phyloP scores from a whole-genome alignment of 2,329 filamentous ascomycete species.

The Whalleya microplaca region DNA sequence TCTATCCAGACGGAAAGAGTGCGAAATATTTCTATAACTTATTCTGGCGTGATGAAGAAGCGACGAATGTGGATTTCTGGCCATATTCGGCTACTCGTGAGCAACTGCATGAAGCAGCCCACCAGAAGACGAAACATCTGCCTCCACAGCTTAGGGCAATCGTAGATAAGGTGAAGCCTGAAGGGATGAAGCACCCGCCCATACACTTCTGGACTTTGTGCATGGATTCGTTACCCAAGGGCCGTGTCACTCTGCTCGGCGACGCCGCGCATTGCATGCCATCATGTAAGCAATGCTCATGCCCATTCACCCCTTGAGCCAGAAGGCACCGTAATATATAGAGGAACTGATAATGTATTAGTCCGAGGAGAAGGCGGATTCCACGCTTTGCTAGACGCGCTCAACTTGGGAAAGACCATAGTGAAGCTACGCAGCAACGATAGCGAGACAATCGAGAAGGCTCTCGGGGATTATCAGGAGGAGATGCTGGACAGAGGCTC shows the following conservation, averaged over 20 bases:
- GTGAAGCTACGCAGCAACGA: constrained; percentile 21
- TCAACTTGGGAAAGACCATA: constrained; percentile 33
- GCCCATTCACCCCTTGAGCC: not conserved
- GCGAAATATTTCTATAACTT: constrained; percentile 28
- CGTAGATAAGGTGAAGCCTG: constrained; percentile 19
- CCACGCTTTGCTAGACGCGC: constrained; percentile 54
- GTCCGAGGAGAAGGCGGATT: constrained; percentile 31
- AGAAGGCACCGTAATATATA: not conserved
- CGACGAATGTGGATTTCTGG: constrained; percentile 70
- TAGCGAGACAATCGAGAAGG: constrained; percentile 15
- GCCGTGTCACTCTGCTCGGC: constrained; percentile 28
- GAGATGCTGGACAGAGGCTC: constrained; percentile 36
- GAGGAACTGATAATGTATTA: constrained; percentile 4
- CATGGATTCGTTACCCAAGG: constrained; percentile 28
- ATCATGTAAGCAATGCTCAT: constrained; percentile 19
- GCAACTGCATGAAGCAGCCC: constrained; percentile 56
- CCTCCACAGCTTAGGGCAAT: constrained; percentile 23
- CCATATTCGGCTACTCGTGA: constrained; percentile 57
- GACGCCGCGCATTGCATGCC: constrained; percentile 33
- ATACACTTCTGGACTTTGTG: constrained; percentile 24
- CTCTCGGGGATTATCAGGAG: constrained; percentile 34
- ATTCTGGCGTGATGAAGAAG: constrained; percentile 29
- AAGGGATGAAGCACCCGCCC: constrained; percentile 16
- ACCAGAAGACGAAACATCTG: constrained; percentile 25
- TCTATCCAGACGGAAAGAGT: constrained; percentile 26